Evolutionary conservation across 306 rosid species (phyloP).

Genomic region (Styphnolobium japonicum): DNA sequence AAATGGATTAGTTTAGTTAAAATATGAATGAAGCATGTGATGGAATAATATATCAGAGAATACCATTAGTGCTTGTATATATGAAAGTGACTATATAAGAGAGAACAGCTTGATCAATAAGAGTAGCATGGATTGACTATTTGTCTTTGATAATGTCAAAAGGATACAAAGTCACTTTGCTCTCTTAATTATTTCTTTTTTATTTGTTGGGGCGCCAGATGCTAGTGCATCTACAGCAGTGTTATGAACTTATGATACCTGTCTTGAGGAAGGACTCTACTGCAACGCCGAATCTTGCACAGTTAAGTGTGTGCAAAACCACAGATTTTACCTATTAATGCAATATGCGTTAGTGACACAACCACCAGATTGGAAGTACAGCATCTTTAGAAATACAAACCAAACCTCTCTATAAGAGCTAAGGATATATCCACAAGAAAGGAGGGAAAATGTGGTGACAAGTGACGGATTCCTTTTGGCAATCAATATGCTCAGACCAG

Average conservation of each 20-base stretch:
- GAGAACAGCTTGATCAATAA: conserved; percentile 6
- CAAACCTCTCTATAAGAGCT: conserved; percentile 96
- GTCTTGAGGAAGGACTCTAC: conserved; percentile 83
- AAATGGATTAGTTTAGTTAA: conserved; percentile 21
- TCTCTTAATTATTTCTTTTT: neutral
- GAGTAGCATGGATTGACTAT: conserved; percentile 9
- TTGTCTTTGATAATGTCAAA: neutral
- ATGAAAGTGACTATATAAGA: neutral
- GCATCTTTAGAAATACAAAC: conserved; percentile 17
- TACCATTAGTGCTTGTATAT: neutral
- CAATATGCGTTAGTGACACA: conserved; percentile 25
- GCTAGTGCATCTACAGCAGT: conserved; percentile 23
- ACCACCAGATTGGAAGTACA: conserved; percentile 1
- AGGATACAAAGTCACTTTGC: neutral
- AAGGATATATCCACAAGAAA: conserved; percentile 87
- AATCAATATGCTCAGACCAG: conserved; percentile 85
- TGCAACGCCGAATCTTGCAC: conserved; percentile 86
- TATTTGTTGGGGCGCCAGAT: neutral
- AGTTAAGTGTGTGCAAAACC: conserved; percentile 91
- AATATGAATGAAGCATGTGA: conserved; percentile 10
- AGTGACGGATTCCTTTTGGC: conserved; percentile 87
- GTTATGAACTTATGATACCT: conserved; percentile 63
- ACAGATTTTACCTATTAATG: conserved; percentile 80
- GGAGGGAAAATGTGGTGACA: conserved; percentile 77
- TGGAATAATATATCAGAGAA: neutral